phyloP scores from a whole-genome alignment of 768 basidiomycete species.

The Mycena olivaceomarginata region DNA sequence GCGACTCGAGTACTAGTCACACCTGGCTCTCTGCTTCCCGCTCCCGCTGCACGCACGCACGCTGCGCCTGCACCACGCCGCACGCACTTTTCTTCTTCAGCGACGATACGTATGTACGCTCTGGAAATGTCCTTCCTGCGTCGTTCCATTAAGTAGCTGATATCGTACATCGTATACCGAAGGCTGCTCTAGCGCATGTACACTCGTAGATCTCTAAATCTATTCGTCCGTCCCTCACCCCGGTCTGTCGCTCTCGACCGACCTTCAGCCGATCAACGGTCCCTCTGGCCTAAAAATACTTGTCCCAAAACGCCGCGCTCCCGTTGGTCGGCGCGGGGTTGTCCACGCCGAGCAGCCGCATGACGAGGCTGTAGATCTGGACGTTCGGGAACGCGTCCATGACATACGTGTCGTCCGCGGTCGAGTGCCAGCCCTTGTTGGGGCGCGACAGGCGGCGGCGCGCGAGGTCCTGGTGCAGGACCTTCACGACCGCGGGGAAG shows the following conservation, averaged over 20 bases:
- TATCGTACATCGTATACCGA: constrained; percentile 23
- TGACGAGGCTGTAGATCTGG: constrained; percentile 89
- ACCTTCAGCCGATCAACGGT: background rate
- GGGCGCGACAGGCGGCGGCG: constrained; percentile 49
- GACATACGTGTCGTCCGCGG: constrained; percentile 77
- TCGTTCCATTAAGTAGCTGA: constrained; percentile 21
- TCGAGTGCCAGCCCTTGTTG: constrained; percentile 80
- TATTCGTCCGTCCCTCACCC: background rate
- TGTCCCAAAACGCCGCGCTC: constrained; percentile 89
- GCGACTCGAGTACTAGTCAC: constrained; percentile 26
- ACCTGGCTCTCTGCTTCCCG: constrained; percentile 22
- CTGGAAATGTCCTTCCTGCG: background rate
- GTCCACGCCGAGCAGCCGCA: constrained; percentile 81
- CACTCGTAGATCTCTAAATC: constrained; percentile 19
- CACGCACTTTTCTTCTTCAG: constrained; percentile 13
- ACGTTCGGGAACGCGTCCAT: constrained; percentile 92
- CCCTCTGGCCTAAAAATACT: constrained; percentile 68
- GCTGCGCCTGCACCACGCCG: background rate
- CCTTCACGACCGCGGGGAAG: constrained; percentile 83
- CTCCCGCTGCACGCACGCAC: constrained; percentile 3
- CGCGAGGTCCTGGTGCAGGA: constrained; percentile 61
- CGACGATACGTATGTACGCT: constrained; percentile 4
- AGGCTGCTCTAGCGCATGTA: constrained; percentile 32
- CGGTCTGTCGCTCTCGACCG: background rate
- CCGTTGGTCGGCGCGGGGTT: constrained; percentile 83